These are phyloP conservation scores for Crithidia thermophila DNA, from an alignment of 208 protist species.

Conservation along the genomic window DNA sequence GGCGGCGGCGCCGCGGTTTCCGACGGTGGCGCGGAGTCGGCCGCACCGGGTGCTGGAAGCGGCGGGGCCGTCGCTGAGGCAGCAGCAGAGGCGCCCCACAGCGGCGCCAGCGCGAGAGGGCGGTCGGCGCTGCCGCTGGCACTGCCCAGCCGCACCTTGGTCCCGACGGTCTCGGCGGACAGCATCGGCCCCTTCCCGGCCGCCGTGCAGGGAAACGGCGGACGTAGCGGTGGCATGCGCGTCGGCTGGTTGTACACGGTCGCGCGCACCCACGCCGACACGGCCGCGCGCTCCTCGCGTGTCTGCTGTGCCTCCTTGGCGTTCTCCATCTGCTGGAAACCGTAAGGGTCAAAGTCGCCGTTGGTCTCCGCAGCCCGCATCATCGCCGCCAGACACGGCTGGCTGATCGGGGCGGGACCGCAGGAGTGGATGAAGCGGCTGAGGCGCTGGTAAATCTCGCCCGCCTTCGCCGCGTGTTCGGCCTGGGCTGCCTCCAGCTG, in stretches of 20 bases:
- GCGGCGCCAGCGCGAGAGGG: not conserved
- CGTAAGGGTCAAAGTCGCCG: constrained; percentile 25
- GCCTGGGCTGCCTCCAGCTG: constrained; percentile 28
- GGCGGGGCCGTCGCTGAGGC: not conserved
- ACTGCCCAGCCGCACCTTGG: constrained; percentile 22
- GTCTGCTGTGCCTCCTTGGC: constrained; percentile 18
- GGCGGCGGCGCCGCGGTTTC: not conserved
- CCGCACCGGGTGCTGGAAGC: not conserved
- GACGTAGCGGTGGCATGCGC: constrained; percentile 38
- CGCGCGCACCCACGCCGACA: constrained; percentile 38
- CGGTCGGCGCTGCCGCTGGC: not conserved
- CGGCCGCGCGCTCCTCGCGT: constrained; percentile 31
- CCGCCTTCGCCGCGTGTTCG: constrained; percentile 23
- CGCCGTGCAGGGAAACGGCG: constrained; percentile 23
- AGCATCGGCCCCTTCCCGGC: constrained; percentile 29
- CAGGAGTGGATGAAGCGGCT: constrained; percentile 23
- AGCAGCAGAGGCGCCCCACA: not conserved
- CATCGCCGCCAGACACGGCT: constrained; percentile 28
- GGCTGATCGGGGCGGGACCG: constrained; percentile 26
- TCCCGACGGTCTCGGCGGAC: constrained; percentile 19
- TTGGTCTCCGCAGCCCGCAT: constrained; percentile 31
- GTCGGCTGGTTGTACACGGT: constrained; percentile 45
- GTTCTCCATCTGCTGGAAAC: constrained; percentile 27
- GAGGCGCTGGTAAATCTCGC: constrained; percentile 28
- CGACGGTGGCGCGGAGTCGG: not conserved